Evolutionary conservation across 2,329 filamentous ascomycete species (phyloP).

Genomic region (Aspergillus texensis): DNA sequence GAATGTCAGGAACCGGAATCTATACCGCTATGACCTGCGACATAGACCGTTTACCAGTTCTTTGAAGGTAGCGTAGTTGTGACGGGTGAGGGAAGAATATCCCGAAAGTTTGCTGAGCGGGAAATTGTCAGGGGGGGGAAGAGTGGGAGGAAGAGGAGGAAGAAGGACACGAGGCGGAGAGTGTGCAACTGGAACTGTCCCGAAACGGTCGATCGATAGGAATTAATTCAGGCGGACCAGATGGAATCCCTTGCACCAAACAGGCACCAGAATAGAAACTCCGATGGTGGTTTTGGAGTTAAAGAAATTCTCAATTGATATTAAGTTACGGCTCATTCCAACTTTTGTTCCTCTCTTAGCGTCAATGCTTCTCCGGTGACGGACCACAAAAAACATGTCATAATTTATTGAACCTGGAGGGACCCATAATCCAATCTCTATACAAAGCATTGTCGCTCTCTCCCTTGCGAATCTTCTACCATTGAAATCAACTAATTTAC

Average conservation of each 20-base stretch:
- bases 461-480: too few relatives aligned
- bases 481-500: neutral
- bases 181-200: neutral
- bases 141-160: neutral
- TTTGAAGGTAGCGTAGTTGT: conserved; percentile 8
- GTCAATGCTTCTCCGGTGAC: conserved; percentile 16
- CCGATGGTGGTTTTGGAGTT: neutral
- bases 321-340: conserved; percentile 7
- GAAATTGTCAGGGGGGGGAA: conserved; percentile 27
- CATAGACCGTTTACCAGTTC: conserved; percentile 11
- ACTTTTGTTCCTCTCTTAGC: conserved; percentile 14
- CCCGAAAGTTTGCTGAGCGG: conserved; percentile 19
- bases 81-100: conserved; percentile 12
- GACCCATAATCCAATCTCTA: neutral
- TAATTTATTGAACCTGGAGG: neutral
- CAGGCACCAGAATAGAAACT: neutral
- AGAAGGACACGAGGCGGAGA: conserved; percentile 7
- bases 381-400: conserved; percentile 2
- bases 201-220: conserved; percentile 3
- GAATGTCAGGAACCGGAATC: conserved; percentile 13
- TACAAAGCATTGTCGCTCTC: neutral
- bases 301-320: neutral
- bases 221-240: neutral
- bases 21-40: conserved; percentile 21
- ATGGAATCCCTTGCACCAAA: neutral